Evolutionary conservation across 2,329 filamentous ascomycete genomes (phyloP), one percentile per base, ranked within the genome.

Genomic region (Thermomyces lanuginosus): DNA sequence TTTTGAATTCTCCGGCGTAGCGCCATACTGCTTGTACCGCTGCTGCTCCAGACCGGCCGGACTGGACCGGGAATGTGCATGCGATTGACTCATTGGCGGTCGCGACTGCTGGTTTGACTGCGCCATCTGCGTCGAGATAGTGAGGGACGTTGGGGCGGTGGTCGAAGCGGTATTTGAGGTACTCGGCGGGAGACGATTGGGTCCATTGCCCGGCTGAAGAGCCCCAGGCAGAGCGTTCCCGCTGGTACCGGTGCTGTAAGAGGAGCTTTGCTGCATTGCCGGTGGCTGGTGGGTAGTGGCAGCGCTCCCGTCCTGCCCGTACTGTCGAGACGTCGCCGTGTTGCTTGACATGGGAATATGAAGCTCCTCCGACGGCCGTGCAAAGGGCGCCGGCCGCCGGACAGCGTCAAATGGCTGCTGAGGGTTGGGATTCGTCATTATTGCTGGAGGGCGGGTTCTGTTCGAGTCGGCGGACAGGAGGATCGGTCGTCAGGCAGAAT

Each of bases 51-150:
- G 47, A 21, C 63, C 66, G 22, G 75, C 72, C 26, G 83, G 82
- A 52, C 82, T 92, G 31, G 82, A 89, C 42, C 80, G 70, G 24
- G 84, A 84, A 55, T 92, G 86, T 46, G 64, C 69, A 49, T 86
- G 80, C 9, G 76, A 66, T 48, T 67, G n/a, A n/a, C n/a, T 59
- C 22, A 66, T 67, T 29, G 72, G 66, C 12, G 76, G 69, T 46
- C 77, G 74, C 25, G 72, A 69, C 22, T 76, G 70, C 14, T 71
- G 64, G 28, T 54, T 48, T 20, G 56, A 45, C 29, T 54, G 56
- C 31, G 55, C 51, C 28, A 49, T 38, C 32, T 56, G 49, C 23
- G 57, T 56, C 22, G 56, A 54, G 24, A 58, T 42, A 36, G 61
- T 61, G 29, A 62, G 61, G 38, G 70, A 55, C 15, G 67, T 67